These are phyloP conservation scores for Fusarium liriodendri DNA, from an alignment of 2,329 filamentous ascomycete genomes.

Conservation along the genomic window DNA sequence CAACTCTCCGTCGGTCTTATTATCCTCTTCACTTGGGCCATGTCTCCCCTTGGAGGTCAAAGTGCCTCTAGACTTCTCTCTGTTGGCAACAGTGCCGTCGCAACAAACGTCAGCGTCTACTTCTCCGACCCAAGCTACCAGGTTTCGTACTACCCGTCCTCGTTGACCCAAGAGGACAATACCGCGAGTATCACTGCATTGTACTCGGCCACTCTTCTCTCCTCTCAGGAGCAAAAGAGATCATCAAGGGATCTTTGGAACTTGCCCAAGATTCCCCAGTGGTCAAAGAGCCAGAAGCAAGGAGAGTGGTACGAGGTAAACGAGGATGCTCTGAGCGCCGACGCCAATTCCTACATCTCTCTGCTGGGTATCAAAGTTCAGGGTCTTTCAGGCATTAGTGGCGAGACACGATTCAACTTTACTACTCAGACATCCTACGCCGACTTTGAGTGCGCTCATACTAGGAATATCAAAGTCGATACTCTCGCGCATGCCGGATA, in stretches of 20 bases:
- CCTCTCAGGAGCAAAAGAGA: neutral
- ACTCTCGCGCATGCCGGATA: neutral
- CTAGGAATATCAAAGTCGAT: neutral
- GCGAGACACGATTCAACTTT: neutral
- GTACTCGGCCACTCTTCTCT: neutral
- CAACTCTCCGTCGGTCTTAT: neutral
- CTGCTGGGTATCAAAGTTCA: constrained; percentile 1
- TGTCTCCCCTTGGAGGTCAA: constrained; percentile 23
- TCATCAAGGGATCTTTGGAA: constrained; percentile 13
- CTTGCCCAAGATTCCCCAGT: constrained; percentile 16
- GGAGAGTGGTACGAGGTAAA: neutral
- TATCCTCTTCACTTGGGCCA: constrained; percentile 3
- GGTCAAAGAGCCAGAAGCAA: neutral
- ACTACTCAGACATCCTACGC: neutral
- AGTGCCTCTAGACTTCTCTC: constrained; percentile 3
- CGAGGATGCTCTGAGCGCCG: neutral
- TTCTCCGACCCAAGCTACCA: constrained; percentile 6
- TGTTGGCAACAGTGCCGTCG: neutral
- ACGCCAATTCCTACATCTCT: neutral
- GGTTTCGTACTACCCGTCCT: neutral
- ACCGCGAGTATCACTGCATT: neutral
- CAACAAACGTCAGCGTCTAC: neutral
- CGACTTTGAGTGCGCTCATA: neutral
- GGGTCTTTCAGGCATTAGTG: neutral
- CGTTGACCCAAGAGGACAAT: neutral